A percentile compares a stretch with the other conserved stretches of the same genome.
Conservation (phyloP, 257 asterid species). For the Gentiana dahurica region DNA sequence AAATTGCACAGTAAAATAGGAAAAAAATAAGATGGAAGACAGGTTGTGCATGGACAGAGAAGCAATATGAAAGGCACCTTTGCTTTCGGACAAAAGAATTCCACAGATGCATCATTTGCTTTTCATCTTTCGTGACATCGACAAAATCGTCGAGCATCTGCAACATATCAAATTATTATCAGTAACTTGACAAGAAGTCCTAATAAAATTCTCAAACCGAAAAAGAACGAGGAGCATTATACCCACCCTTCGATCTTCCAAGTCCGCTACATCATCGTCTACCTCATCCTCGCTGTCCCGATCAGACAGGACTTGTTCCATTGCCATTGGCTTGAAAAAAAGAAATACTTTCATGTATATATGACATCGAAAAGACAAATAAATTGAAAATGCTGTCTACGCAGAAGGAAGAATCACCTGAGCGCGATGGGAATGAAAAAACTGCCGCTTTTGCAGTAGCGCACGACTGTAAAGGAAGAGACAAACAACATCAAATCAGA, state of each 20-base stretch:
- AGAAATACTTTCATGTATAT: constrained; percentile 1
- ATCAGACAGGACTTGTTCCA: constrained; percentile 93
- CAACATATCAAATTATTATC: constrained; percentile 13
- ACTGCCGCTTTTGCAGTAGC: constrained; percentile 90
- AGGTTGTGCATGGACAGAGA: not conserved
- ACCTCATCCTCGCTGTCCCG: constrained; percentile 99
- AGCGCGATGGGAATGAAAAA: constrained; percentile 98
- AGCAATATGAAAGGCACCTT: constrained; percentile 34
- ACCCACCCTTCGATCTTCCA: constrained; percentile 94
- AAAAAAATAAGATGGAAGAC: constrained; percentile 1
- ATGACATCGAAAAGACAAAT: no score
- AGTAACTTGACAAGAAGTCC: no score
- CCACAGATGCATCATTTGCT: constrained; percentile 97
- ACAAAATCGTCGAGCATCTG: constrained; percentile 99
- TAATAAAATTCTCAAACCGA: not conserved
- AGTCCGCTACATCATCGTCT: constrained; percentile 98
- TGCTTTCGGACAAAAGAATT: constrained; percentile 95
- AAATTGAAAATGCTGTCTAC: no score
- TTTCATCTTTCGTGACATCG: constrained; percentile 92
- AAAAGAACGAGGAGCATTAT: constrained; percentile 1
- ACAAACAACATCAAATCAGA: constrained; percentile 1
- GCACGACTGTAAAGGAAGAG: constrained; percentile 47
- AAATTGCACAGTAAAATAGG: constrained; percentile 2
- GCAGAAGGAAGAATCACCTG: constrained; percentile 45
- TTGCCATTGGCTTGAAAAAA: constrained; percentile 73